A percentile compares a stretch with the other conserved stretches of the same genome.
Evolutionary conservation across 2,329 filamentous ascomycete species (phyloP).

Genomic region (Exophiala bonariae): DNA sequence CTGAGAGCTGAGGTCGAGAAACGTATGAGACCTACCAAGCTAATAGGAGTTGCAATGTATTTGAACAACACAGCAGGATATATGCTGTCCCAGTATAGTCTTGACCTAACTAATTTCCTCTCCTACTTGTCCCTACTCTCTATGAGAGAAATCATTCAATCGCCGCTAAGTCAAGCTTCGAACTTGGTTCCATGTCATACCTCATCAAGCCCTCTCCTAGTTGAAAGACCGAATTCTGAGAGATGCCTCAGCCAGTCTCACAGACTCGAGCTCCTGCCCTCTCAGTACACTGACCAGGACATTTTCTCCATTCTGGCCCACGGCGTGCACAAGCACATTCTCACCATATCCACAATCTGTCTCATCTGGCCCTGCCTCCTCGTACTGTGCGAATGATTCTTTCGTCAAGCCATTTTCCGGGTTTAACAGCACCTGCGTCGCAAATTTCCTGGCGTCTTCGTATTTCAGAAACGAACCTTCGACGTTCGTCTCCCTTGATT

Average conservation of each 20-base stretch:
- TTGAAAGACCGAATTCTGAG: slow-evolving; percentile 12
- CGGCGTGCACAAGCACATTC: slow-evolving; percentile 34
- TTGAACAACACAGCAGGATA: too few relatives aligned
- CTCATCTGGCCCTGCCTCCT: slow-evolving; percentile 28
- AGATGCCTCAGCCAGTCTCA: slow-evolving; percentile 28
- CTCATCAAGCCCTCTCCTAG: not conserved
- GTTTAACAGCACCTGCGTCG: slow-evolving; percentile 25
- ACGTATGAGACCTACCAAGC: too few relatives aligned
- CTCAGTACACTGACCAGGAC: slow-evolving; percentile 31
- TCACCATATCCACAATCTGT: slow-evolving; percentile 33
- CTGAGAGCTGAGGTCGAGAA: too few relatives aligned
- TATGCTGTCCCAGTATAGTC: too few relatives aligned
- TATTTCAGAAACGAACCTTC: slow-evolving; percentile 30
- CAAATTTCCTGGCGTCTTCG: slow-evolving; percentile 28
- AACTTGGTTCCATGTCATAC: too few relatives aligned
- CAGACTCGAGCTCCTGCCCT: slow-evolving; percentile 30
- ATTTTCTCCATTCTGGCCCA: slow-evolving; percentile 30
- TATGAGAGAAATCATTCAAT: too few relatives aligned
- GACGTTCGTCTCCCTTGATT: slow-evolving; percentile 27
- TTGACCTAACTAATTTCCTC: too few relatives aligned
- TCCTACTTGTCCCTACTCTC: too few relatives aligned
- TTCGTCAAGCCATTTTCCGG: slow-evolving; percentile 24
- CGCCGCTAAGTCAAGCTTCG: too few relatives aligned
- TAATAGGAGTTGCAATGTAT: too few relatives aligned
- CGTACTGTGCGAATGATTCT: slow-evolving; percentile 31